A percentile compares a stretch with the other conserved stretches of the same genome.
phyloP scores from a whole-genome alignment of 192 early-diverging fungal genomes.

The Backusella tuberculispora region DNA sequence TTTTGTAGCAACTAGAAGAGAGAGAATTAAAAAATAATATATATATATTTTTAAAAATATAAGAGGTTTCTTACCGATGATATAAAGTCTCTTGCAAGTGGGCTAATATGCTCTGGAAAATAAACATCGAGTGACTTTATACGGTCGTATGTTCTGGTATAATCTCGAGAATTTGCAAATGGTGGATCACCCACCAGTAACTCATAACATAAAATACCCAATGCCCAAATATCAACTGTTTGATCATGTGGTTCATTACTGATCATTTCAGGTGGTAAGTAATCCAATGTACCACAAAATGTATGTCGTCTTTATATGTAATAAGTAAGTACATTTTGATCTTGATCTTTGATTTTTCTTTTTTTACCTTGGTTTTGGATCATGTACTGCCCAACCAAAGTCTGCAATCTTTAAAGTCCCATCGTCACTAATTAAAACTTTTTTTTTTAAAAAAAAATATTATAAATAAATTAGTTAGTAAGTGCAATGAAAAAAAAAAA shows the following conservation, averaged over 20 bases:
- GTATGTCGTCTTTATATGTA: slow-evolving; percentile 73
- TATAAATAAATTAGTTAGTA: not conserved
- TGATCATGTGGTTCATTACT: slow-evolving; percentile 76
- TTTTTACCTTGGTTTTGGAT: slow-evolving; percentile 81
- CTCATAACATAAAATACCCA: slow-evolving; percentile 93
- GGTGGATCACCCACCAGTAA: slow-evolving; percentile 89
- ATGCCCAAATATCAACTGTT: slow-evolving; percentile 89
- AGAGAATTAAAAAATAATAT: not conserved
- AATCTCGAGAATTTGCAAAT: slow-evolving; percentile 70
- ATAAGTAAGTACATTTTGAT: not conserved
- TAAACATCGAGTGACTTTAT: slow-evolving; percentile 82
- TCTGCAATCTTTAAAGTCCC: slow-evolving; percentile 93
- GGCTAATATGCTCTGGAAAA: slow-evolving; percentile 76
- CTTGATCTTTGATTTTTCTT: slow-evolving; percentile 55
- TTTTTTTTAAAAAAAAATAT: not conserved
- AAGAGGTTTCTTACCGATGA: slow-evolving; percentile 58
- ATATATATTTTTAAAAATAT: not conserved
- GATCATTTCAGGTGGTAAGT: slow-evolving; percentile 96
- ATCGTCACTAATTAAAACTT: slow-evolving; percentile 67
- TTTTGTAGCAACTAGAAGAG: not conserved
- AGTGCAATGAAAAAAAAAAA: slow-evolving; percentile 19
- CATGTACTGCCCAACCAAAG: slow-evolving; percentile 96
- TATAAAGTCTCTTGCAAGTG: slow-evolving; percentile 82
- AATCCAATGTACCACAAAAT: slow-evolving; percentile 95
- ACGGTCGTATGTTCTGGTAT: slow-evolving; percentile 74